Conservation (phyloP, 2,329 filamentous ascomycete genomes). For the Neonectria punicea region DNA sequence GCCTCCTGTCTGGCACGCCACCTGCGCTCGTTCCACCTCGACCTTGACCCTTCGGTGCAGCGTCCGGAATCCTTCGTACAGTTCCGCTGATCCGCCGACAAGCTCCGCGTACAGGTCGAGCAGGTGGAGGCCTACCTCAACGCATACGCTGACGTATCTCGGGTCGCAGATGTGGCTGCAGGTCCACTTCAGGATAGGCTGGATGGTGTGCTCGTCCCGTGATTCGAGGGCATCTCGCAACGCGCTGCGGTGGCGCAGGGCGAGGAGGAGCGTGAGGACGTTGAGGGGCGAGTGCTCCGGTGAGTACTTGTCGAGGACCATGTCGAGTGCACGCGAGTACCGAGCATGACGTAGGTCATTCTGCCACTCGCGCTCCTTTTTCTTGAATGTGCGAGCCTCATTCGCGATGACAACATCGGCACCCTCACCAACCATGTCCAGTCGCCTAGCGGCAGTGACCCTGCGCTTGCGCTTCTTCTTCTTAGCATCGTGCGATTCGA, state of each 20-base stretch:
- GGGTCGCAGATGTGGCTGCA: constrained; percentile 84
- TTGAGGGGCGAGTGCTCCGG: constrained; percentile 68
- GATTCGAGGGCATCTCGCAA: constrained; percentile 82
- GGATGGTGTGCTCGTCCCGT: constrained; percentile 82
- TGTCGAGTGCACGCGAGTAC: constrained; percentile 82
- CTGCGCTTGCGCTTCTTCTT: constrained; percentile 74
- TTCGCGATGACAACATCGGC: constrained; percentile 91
- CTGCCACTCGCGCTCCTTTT: constrained; percentile 82
- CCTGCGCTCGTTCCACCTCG: constrained; percentile 85
- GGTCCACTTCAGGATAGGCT: constrained; percentile 87
- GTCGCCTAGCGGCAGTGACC: constrained; percentile 58
- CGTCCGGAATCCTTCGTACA: constrained; percentile 75
- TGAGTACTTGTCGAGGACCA: constrained; percentile 69
- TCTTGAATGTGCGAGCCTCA: constrained; percentile 60
- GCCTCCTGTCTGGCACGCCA: constrained; percentile 82
- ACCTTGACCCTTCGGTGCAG: constrained; percentile 77
- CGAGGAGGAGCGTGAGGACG: constrained; percentile 81
- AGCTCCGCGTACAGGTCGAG: constrained; percentile 90
- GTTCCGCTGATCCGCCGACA: constrained; percentile 76
- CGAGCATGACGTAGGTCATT: constrained; percentile 79
- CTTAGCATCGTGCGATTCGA: constrained; percentile 80
- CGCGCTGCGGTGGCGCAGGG: constrained; percentile 87
- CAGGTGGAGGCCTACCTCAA: constrained; percentile 83
- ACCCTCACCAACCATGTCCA: constrained; percentile 85
- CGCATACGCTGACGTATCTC: constrained; percentile 81